These are phyloP conservation scores for Gossypium longicalyx DNA, from an alignment of 345 rosid genomes.

Conservation along the genomic window DNA sequence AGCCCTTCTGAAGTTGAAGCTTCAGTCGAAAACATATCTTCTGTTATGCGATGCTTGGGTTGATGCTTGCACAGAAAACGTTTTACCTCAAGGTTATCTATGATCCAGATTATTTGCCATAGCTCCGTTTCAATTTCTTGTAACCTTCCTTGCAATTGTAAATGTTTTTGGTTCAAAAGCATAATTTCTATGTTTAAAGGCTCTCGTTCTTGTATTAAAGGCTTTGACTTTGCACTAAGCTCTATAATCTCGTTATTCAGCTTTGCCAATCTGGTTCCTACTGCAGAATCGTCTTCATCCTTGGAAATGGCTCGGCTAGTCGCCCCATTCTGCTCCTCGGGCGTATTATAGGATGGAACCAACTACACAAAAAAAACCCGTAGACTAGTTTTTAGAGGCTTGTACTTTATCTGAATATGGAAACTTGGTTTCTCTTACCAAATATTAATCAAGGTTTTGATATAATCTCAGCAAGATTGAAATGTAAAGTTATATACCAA, in stretches of 20 bases:
- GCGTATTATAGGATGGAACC: not conserved
- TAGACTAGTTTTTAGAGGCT: not conserved
- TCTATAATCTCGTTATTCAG: not conserved
- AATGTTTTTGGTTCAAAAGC: not conserved
- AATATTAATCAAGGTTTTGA: too few relatives aligned
- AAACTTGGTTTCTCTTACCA: too few relatives aligned
- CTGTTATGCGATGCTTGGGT: not conserved
- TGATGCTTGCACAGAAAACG: not conserved
- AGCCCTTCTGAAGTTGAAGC: not conserved
- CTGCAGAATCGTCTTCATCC: not conserved
- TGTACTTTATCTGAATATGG: not conserved
- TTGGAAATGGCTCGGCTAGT: not conserved
- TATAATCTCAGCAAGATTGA: not conserved
- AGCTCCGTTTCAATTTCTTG: not conserved
- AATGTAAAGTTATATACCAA: not conserved
- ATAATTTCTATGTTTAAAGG: not conserved
- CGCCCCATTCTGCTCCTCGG: not conserved
- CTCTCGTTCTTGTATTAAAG: not conserved
- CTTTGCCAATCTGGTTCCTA: not conserved
- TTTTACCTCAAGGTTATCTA: not conserved
- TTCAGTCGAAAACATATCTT: not conserved
- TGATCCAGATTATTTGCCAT: not conserved
- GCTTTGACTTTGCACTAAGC: not conserved
- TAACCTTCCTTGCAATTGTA: not conserved
- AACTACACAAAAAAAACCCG: not conserved